A percentile compares a stretch with the other conserved stretches of the same genome.
phyloP scores from a whole-genome alignment of 1,284 basidiomycete species.

The Papiliotrema laurentii region DNA sequence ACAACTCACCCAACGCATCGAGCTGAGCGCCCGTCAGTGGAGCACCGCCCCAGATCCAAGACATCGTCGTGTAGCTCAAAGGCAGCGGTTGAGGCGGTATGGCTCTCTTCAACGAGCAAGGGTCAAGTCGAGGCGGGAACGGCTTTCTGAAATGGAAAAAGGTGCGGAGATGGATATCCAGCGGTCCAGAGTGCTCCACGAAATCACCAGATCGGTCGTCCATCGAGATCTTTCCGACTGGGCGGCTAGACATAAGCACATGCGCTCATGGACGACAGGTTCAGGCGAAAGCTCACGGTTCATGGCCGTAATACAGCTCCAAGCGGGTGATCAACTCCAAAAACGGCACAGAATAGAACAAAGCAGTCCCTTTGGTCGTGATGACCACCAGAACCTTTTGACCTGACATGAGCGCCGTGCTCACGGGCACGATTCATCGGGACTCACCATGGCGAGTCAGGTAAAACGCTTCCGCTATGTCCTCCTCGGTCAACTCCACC shows the following conservation, averaged over 20 bases:
- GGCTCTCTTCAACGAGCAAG: slow-evolving; percentile 28
- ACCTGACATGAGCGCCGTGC: slow-evolving; percentile 19
- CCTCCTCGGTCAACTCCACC: slow-evolving; percentile 56
- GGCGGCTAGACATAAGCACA: slow-evolving; percentile 16
- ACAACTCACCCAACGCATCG: slow-evolving; percentile 35
- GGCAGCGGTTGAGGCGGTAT: slow-evolving; percentile 42
- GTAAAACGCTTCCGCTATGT: slow-evolving; percentile 55
- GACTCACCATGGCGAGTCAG: slow-evolving; percentile 59
- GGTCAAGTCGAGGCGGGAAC: slow-evolving; percentile 41
- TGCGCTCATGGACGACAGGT: not conserved
- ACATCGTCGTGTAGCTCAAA: slow-evolving; percentile 25
- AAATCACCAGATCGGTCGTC: slow-evolving; percentile 48
- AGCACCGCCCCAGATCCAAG: slow-evolving; percentile 49
- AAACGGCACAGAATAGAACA: slow-evolving; percentile 66
- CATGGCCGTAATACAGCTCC: slow-evolving; percentile 35
- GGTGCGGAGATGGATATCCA: slow-evolving; percentile 46
- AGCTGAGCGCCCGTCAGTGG: slow-evolving; percentile 44
- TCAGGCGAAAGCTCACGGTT: slow-evolving; percentile 13
- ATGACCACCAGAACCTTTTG: slow-evolving; percentile 59
- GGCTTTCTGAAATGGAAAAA: slow-evolving; percentile 49
- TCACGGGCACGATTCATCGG: not conserved
- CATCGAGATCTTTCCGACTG: slow-evolving; percentile 38
- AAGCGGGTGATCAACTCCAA: slow-evolving; percentile 42
- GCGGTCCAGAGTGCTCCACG: slow-evolving; percentile 40
- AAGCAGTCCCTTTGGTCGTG: slow-evolving; percentile 55